Conservation (phyloP, 176 grass and related monocot genomes). For the Hsuehochloa calcarea region DNA sequence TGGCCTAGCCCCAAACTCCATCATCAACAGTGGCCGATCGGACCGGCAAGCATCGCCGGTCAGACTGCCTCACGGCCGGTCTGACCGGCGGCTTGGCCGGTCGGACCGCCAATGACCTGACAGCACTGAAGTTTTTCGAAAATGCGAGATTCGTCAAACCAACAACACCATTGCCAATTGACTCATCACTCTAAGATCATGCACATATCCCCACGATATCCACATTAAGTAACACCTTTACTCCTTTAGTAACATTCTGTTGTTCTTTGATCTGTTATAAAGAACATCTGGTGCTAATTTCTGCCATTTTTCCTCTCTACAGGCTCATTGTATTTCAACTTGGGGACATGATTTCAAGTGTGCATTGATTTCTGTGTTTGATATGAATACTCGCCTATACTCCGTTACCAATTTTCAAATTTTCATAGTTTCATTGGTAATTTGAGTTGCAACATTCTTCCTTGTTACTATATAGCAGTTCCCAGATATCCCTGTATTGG, state of each 20-base stretch:
- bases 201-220: too few species aligned
- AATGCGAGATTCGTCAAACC: too few species aligned
- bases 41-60: too few species aligned
- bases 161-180: too few species aligned
- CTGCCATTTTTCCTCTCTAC: constrained; percentile 25
- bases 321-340: constrained; percentile 96
- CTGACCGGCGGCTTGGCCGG: too few species aligned
- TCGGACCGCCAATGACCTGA: too few species aligned
- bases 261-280: constrained; percentile 25
- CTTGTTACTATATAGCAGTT: constrained; percentile 36
- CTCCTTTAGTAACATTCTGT: constrained; percentile 15
- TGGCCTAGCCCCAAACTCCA: too few species aligned
- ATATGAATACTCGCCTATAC: background rate
- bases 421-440: constrained; percentile 28
- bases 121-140: too few species aligned
- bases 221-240: constrained; percentile 7
- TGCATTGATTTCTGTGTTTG: constrained; percentile 8
- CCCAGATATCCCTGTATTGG: constrained; percentile 84
- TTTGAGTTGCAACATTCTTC: background rate
- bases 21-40: too few species aligned
- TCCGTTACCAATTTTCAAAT: background rate
- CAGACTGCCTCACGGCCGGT: too few species aligned
- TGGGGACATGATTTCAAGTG: constrained; percentile 99
- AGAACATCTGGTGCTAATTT: constrained; percentile 17
- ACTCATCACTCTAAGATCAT: too few species aligned